phyloP scores from a whole-genome alignment of 192 early-diverging fungal species.

The Kickxella alabastrina region DNA sequence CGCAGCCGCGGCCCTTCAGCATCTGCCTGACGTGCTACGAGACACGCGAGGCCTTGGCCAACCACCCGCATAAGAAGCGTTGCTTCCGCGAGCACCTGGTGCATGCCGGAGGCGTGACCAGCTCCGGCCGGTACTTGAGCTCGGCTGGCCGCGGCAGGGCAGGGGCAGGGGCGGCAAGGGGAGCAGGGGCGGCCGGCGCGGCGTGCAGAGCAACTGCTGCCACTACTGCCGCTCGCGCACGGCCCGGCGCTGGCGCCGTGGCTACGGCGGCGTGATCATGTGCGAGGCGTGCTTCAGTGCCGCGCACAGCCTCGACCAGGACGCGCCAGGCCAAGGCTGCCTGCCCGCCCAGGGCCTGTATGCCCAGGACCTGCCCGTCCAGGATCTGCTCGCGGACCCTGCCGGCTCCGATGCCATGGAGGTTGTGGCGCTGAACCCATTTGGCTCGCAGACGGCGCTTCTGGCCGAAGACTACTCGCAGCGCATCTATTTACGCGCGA shows the following conservation, averaged over 20 bases:
- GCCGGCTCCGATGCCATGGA: slow-evolving; percentile 19
- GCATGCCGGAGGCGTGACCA: slow-evolving; percentile 8
- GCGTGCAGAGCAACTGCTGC: slow-evolving; percentile 16
- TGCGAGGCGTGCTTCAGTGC: slow-evolving; percentile 48
- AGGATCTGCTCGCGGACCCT: slow-evolving; percentile 24
- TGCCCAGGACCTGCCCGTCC: background rate
- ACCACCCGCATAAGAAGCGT: slow-evolving; percentile 50
- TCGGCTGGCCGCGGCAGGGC: slow-evolving; percentile 1
- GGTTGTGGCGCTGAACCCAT: slow-evolving; percentile 49
- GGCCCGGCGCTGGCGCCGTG: slow-evolving; percentile 47
- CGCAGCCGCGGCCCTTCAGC: slow-evolving; percentile 29
- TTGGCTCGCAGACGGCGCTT: slow-evolving; percentile 22
- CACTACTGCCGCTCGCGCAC: slow-evolving; percentile 44
- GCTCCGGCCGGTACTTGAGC: slow-evolving; percentile 4
- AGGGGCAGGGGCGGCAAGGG: background rate
- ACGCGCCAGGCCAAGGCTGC: background rate
- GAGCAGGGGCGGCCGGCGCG: background rate
- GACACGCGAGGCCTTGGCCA: slow-evolving; percentile 34
- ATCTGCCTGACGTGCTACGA: slow-evolving; percentile 48
- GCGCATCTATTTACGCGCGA: slow-evolving; percentile 51
- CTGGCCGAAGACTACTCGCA: slow-evolving; percentile 48
- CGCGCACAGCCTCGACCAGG: slow-evolving; percentile 26
- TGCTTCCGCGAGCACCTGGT: slow-evolving; percentile 50
- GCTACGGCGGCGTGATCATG: slow-evolving; percentile 49
- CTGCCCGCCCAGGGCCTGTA: background rate